These are phyloP conservation scores for Ajuga chamaepitys DNA, from an alignment of 257 asterid species.

Conservation along the genomic window DNA sequence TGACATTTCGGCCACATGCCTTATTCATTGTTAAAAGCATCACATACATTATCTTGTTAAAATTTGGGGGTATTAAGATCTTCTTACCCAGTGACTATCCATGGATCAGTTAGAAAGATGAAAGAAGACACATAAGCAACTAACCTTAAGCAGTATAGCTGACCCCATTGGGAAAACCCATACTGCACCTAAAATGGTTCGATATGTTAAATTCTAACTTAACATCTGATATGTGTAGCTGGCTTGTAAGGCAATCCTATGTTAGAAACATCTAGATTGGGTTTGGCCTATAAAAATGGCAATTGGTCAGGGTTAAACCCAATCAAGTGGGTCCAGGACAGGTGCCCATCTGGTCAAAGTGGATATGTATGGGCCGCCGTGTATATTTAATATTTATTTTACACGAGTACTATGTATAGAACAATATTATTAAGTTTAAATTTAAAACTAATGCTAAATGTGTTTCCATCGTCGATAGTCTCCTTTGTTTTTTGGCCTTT, in stretches of 20 bases:
- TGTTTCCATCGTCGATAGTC: too few relatives aligned
- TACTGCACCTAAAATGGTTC: neutral
- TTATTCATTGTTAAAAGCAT: neutral
- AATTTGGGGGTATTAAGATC: neutral
- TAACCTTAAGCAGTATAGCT: neutral
- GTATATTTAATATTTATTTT: neutral
- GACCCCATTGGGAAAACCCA: neutral
- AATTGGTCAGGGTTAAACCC: neutral
- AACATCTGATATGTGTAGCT: neutral
- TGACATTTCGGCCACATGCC: neutral
- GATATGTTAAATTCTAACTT: neutral
- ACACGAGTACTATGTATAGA: neutral
- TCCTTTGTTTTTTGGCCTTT: neutral
- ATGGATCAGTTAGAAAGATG: neutral
- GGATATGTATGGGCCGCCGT: neutral
- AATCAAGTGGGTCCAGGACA: neutral
- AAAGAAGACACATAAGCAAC: neutral
- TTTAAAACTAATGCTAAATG: too few relatives aligned
- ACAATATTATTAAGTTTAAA: too few relatives aligned
- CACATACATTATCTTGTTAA: constrained; percentile 4
- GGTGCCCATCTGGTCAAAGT: neutral
- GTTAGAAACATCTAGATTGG: neutral
- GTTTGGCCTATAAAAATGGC: neutral
- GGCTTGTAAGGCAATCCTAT: neutral
- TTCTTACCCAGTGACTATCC: neutral